Evolutionary conservation across 371 early-diverging fungal genomes (phyloP).

Genomic region (Mucor indicus): DNA sequence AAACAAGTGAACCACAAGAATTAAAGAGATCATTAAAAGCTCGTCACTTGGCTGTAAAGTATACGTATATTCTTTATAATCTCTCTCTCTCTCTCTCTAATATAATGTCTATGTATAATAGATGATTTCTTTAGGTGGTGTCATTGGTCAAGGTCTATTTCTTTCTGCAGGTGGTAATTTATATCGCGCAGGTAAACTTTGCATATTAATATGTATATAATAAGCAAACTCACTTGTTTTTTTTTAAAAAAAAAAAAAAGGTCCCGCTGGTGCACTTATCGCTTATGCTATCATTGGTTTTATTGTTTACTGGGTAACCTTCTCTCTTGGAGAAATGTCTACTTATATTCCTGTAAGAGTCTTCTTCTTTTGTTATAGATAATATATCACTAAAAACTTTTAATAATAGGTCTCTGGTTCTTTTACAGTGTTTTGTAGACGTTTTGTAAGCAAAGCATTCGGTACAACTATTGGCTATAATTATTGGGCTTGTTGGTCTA

Average conservation of each 20-base stretch:
- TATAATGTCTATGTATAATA: too few relatives aligned
- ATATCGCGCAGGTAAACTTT: conserved; percentile 55
- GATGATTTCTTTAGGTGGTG: conserved; percentile 74
- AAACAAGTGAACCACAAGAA: conserved; percentile 2
- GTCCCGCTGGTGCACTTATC: conserved; percentile 80
- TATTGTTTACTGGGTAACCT: conserved; percentile 81
- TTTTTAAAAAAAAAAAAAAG: too few relatives aligned
- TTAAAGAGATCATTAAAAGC: conserved; percentile 36
- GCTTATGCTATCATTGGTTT: conserved; percentile 75
- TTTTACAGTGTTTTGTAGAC: conserved; percentile 80
- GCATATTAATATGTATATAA: background rate
- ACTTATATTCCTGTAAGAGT: conserved; percentile 42
- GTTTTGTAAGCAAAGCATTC: conserved; percentile 82
- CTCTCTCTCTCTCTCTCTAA: too few relatives aligned
- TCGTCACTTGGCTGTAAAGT: conserved; percentile 43
- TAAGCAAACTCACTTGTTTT: background rate
- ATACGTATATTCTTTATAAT: too few relatives aligned
- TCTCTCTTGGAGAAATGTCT: conserved; percentile 86
- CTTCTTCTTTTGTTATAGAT: too few relatives aligned
- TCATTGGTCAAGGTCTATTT: conserved; percentile 89
- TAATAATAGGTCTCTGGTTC: conserved; percentile 62
- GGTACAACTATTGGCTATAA: conserved; percentile 85
- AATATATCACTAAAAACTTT: too few relatives aligned
- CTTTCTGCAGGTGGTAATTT: conserved; percentile 80
- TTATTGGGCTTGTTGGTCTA: conserved; percentile 55